phyloP scores from a whole-genome alignment of 768 basidiomycete species.

The Mycena olivaceomarginata region DNA sequence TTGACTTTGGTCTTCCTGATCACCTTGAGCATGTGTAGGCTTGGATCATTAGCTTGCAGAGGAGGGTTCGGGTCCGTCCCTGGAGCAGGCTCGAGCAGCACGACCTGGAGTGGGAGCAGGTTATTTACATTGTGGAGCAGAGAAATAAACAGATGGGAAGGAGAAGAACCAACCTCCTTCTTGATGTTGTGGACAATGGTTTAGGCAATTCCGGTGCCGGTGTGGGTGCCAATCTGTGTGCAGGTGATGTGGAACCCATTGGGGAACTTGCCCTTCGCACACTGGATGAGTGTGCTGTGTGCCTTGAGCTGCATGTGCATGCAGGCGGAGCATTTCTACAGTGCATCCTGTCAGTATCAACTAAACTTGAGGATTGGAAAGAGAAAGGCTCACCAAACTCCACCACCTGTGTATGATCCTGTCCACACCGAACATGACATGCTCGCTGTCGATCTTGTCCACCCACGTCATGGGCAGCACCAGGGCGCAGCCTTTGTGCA shows the following conservation, averaged over 20 bases:
- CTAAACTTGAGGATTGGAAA: slow-evolving; percentile 51
- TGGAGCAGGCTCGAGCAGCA: slow-evolving; percentile 69
- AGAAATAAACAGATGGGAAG: not conserved
- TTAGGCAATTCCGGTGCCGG: slow-evolving; percentile 73
- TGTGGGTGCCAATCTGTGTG: slow-evolving; percentile 75
- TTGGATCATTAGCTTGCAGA: slow-evolving; percentile 10
- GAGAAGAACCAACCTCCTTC: slow-evolving; percentile 71
- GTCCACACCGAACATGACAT: slow-evolving; percentile 88
- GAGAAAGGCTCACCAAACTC: too few species aligned
- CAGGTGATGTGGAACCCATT: slow-evolving; percentile 96
- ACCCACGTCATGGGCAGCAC: slow-evolving; percentile 96
- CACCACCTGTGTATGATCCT: slow-evolving; percentile 91
- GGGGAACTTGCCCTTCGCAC: slow-evolving; percentile 94
- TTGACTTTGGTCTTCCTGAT: slow-evolving; percentile 86
- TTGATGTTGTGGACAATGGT: slow-evolving; percentile 80
- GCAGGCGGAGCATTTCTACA: too few species aligned
- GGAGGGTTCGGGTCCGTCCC: not conserved
- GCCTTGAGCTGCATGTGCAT: too few species aligned
- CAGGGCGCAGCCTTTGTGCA: slow-evolving; percentile 87
- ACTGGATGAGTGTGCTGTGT: slow-evolving; percentile 86
- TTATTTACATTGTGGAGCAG: not conserved
- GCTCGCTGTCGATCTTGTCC: slow-evolving; percentile 73
- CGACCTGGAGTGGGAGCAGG: slow-evolving; percentile 59
- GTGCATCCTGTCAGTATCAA: too few species aligned
- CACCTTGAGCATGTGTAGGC: slow-evolving; percentile 71